Evolutionary conservation across 768 basidiomycete genomes (phyloP).

Genomic region (Dictyophora rubrovolvata): DNA sequence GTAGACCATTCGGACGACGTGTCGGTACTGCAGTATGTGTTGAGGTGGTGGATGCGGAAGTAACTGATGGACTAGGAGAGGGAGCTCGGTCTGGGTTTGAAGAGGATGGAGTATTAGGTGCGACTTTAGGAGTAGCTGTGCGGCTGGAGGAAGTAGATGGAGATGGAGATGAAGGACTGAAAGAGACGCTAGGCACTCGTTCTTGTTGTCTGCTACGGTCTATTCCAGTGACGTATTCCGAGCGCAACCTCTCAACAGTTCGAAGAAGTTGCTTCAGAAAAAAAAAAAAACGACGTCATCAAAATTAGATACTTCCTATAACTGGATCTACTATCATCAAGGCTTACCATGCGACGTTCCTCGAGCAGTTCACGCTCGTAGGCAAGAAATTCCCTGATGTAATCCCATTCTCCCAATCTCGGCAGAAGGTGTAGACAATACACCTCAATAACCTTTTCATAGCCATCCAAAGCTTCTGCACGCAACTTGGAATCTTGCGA

Average conservation of each 20-base stretch:
- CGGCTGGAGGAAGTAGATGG: slow-evolving; percentile 30
- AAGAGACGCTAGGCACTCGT: slow-evolving; percentile 9
- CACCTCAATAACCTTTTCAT: slow-evolving; percentile 65
- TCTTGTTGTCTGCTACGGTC: slow-evolving; percentile 24
- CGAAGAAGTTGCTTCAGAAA: slow-evolving; percentile 8
- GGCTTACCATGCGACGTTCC: slow-evolving; percentile 42
- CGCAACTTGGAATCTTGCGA: slow-evolving; percentile 19
- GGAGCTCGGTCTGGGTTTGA: slow-evolving; percentile 5
- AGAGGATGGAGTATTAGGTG: background rate
- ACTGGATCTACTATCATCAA: slow-evolving; percentile 14
- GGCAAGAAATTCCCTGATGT: slow-evolving; percentile 63
- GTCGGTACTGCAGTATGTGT: slow-evolving; percentile 64
- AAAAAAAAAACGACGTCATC: too few relatives aligned
- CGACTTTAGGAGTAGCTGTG: slow-evolving; percentile 5
- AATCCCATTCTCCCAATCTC: slow-evolving; percentile 68
- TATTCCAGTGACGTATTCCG: slow-evolving; percentile 21
- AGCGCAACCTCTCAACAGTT: slow-evolving; percentile 13
- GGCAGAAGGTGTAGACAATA: slow-evolving; percentile 70
- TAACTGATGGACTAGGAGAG: slow-evolving; percentile 33
- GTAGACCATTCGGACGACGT: slow-evolving; percentile 24
- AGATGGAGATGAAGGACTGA: slow-evolving; percentile 31
- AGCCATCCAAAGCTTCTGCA: slow-evolving; percentile 32
- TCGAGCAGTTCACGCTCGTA: slow-evolving; percentile 58
- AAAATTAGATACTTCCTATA: background rate
- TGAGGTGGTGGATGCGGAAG: slow-evolving; percentile 62